phyloP scores from a whole-genome alignment of 208 protist genomes.

The Crithidia thermophila region DNA sequence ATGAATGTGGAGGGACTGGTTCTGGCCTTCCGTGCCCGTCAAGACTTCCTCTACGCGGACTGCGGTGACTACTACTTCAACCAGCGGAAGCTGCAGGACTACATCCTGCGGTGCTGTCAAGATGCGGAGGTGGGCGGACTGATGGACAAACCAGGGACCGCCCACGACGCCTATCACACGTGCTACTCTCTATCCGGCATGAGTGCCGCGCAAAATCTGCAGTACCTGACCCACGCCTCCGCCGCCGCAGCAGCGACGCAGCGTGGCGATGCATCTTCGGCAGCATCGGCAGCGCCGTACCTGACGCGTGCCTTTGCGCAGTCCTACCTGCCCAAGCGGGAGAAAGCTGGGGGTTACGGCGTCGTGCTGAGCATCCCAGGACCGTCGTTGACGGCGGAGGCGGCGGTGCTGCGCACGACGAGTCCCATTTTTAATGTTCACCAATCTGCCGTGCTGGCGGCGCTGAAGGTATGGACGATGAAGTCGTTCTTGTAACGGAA shows the following conservation, averaged over 20 bases:
- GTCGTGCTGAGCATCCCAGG: conserved; percentile 46
- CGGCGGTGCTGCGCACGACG: conserved; percentile 39
- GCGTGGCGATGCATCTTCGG: neutral
- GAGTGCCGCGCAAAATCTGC: conserved; percentile 78
- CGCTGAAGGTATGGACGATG: conserved; percentile 45
- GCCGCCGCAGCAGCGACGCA: neutral
- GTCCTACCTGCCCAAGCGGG: conserved; percentile 50
- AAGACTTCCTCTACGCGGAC: conserved; percentile 44
- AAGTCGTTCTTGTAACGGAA: conserved; percentile 51
- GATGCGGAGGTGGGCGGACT: conserved; percentile 61
- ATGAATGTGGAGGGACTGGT: neutral
- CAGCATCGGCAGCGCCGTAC: no score
- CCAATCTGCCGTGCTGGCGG: conserved; percentile 42
- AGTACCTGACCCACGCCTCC: conserved; percentile 43
- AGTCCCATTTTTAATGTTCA: conserved; percentile 87
- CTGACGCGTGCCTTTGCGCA: conserved; percentile 38
- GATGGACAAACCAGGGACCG: conserved; percentile 83
- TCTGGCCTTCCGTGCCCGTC: conserved; percentile 2
- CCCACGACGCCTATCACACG: conserved; percentile 90
- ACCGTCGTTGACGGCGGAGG: conserved; percentile 23
- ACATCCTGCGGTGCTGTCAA: conserved; percentile 85
- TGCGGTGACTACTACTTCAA: conserved; percentile 78
- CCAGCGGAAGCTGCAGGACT: conserved; percentile 77
- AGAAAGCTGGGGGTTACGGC: conserved; percentile 29
- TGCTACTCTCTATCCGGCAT: conserved; percentile 90